Evolutionary conservation across 2,329 filamentous ascomycete species (phyloP).

Genomic region (Neopestalotiopsis sp.): DNA sequence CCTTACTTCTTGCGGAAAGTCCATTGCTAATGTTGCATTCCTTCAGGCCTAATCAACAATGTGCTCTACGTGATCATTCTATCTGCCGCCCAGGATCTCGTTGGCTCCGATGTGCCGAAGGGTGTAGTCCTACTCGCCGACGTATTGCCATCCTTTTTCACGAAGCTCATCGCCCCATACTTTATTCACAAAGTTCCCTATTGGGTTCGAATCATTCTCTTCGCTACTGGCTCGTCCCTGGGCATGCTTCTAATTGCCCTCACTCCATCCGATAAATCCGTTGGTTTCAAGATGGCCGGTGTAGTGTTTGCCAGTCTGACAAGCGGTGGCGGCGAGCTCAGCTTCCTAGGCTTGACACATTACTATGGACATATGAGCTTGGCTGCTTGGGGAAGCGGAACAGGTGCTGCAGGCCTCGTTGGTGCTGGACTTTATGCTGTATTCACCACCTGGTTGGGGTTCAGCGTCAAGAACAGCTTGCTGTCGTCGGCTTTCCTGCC

Average conservation of each 20-base stretch:
- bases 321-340: slow-evolving; percentile 87
- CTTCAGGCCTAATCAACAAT: slow-evolving; percentile 87
- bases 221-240: slow-evolving; percentile 75
- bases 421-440: slow-evolving; percentile 89
- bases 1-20: not conserved
- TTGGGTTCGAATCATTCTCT: slow-evolving; percentile 72
- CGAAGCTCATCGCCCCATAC: slow-evolving; percentile 89
- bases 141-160: slow-evolving; percentile 86
- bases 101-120: slow-evolving; percentile 85
- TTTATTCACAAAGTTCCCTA: slow-evolving; percentile 92
- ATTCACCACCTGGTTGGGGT: slow-evolving; percentile 78
- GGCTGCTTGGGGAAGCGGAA: slow-evolving; percentile 91
- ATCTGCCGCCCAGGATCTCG: slow-evolving; percentile 92
- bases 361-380: slow-evolving; percentile 89
- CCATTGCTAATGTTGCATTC: not conserved
- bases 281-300: slow-evolving; percentile 79
- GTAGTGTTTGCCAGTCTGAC: slow-evolving; percentile 85
- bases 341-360: slow-evolving; percentile 89
- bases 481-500: slow-evolving; percentile 82
- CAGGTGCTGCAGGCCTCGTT: slow-evolving; percentile 84
- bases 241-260: slow-evolving; percentile 92
- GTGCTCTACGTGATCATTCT: slow-evolving; percentile 98
- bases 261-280: slow-evolving; percentile 69
- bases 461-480: slow-evolving; percentile 76
- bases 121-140: slow-evolving; percentile 92